Conservation (phyloP, 164 flowering plant species). For the Stephania cephalantha region DNA sequence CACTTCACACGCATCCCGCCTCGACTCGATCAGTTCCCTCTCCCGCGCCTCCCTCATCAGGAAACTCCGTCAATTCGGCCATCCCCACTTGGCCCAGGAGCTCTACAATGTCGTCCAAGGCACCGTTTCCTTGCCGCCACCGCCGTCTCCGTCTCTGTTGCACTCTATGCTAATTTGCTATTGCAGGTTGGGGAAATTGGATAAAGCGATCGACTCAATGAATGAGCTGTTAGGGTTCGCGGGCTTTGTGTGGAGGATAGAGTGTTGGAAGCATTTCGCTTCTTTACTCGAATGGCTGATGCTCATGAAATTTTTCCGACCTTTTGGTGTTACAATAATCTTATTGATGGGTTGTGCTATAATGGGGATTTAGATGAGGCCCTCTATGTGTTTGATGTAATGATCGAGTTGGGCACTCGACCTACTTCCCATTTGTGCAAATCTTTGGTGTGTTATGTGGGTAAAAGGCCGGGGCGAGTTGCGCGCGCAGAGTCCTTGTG, state of each 20-base stretch:
- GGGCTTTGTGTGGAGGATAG: conserved; percentile 25
- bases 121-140: conserved; percentile 18
- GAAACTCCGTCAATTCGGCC: conserved; percentile 28
- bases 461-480: conserved; percentile 29
- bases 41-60: conserved; percentile 20
- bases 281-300: conserved; percentile 20
- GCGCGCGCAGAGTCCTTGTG: conserved; percentile 46
- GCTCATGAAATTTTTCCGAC: conserved; percentile 17
- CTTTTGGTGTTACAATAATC: conserved; percentile 22
- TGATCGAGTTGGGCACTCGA: conserved; percentile 24
- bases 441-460: conserved; percentile 34
- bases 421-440: conserved; percentile 36
- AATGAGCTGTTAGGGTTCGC: conserved; percentile 24
- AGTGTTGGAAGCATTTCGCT: conserved; percentile 33
- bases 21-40: conserved; percentile 28
- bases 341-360: conserved; percentile 38
- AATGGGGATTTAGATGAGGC: conserved; percentile 41
- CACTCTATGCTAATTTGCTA: conserved; percentile 47
- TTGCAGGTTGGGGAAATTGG: conserved; percentile 39
- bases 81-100: conserved; percentile 28
- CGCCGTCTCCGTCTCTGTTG: conserved; percentile 12
- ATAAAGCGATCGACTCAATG: conserved; percentile 33
- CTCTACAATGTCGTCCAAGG: conserved; percentile 29
- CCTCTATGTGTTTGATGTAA: conserved; percentile 28
- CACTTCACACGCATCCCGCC: too few species aligned